Percentiles rank a stretch among this genome's conserved stretches.
phyloP scores from a whole-genome alignment of 1,139 yeast genomes.

The Zygoascus sp. region DNA sequence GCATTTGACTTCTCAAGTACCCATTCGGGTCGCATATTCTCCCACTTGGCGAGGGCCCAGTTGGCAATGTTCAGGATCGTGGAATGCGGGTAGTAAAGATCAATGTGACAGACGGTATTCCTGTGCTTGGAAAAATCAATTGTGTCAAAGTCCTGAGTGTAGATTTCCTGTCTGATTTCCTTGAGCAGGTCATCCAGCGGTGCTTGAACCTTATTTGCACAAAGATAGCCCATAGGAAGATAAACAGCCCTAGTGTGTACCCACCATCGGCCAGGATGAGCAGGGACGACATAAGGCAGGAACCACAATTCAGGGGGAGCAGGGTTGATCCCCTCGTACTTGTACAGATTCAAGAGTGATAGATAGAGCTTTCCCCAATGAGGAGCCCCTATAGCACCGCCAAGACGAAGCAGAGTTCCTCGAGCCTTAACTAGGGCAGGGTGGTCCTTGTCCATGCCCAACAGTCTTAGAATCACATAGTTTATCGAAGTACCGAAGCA shows the following conservation, averaged over 20 bases:
- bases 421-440: constrained; percentile 80
- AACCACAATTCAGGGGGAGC: constrained; percentile 96
- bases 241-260: constrained; percentile 95
- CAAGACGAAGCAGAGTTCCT: constrained; percentile 59
- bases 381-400: constrained; percentile 88
- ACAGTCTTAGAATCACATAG: constrained; percentile 68
- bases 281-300: constrained; percentile 71
- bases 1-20: constrained; percentile 50
- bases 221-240: constrained; percentile 77
- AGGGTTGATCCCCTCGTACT: constrained; percentile 97
- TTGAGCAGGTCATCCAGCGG: constrained; percentile 59
- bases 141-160: constrained; percentile 54
- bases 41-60: constrained; percentile 56
- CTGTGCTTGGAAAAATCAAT: constrained; percentile 70
- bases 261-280: constrained; percentile 99
- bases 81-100: constrained; percentile 90
- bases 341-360: constrained; percentile 70
- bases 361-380: constrained; percentile 99
- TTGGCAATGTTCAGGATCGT: constrained; percentile 61
- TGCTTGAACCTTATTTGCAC: constrained; percentile 54
- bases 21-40: constrained; percentile 73
- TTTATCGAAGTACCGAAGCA: constrained; percentile 92
- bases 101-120: constrained; percentile 86
- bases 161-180: constrained; percentile 73
- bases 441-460: constrained; percentile 72